phyloP scores from a whole-genome alignment of 116 monocot genomes.

The Iris pallida region DNA sequence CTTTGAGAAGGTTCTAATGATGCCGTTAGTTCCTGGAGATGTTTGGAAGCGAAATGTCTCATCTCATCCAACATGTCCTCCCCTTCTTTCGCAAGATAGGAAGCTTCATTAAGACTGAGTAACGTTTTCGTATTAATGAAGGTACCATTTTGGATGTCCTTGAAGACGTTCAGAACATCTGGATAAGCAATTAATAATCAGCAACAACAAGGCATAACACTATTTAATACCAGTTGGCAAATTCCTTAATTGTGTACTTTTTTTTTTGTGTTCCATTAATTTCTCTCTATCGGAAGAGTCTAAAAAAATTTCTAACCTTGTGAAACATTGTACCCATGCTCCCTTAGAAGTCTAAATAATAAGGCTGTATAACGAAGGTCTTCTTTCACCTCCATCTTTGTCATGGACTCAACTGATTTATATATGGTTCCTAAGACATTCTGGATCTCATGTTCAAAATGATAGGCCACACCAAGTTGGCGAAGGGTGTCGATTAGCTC shows the following conservation, averaged over 20 bases:
- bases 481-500: conserved; percentile 9
- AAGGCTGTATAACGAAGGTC: conserved; percentile 7
- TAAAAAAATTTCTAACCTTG: neutral
- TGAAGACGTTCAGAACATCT: neutral
- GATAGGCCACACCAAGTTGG: conserved; percentile 17
- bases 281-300: too few species aligned
- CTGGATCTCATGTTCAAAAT: conserved; percentile 17
- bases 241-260: too few species aligned
- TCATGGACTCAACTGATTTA: too few species aligned
- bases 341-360: conserved; percentile 13
- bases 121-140: neutral
- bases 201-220: neutral
- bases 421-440: neutral
- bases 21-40: neutral
- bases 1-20: neutral
- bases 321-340: neutral
- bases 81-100: conserved; percentile 9
- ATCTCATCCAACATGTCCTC: conserved; percentile 8
- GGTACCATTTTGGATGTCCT: neutral
- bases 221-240: too few species aligned
- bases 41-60: neutral
- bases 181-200: neutral
- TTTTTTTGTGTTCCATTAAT: too few species aligned
- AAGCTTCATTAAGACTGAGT: conserved; percentile 15
- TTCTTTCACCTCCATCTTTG: neutral